Evolutionary conservation across 352 stramenopile genomes (phyloP).

Genomic region (Peronospora destructor): DNA sequence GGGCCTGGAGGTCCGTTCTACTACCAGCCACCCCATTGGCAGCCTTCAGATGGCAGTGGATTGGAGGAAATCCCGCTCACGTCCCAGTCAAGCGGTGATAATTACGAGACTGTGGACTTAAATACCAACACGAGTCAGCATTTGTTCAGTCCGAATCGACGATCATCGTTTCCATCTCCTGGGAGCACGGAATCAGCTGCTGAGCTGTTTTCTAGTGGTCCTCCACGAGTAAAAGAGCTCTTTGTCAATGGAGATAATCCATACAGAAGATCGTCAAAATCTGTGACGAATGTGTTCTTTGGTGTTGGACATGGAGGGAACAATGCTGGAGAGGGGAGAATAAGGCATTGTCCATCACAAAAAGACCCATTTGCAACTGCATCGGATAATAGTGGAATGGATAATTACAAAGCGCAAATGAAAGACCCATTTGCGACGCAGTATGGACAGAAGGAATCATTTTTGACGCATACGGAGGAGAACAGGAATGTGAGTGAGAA

Average conservation of each 20-base stretch:
- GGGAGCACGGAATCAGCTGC: constrained; percentile 13
- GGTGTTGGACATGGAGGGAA: neutral
- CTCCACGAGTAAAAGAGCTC: constrained; percentile 14
- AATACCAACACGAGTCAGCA: constrained; percentile 22
- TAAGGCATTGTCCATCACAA: constrained; percentile 1
- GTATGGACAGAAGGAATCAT: constrained; percentile 10
- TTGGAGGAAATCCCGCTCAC: constrained; percentile 31
- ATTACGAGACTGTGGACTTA: constrained; percentile 45
- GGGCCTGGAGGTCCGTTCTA: constrained; percentile 25
- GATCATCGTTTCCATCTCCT: constrained; percentile 3
- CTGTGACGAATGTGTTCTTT: neutral
- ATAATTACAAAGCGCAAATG: neutral
- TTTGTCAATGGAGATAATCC: constrained; percentile 17
- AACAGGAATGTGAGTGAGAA: constrained; percentile 15
- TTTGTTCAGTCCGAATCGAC: constrained; percentile 1
- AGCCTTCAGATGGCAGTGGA: constrained; percentile 7
- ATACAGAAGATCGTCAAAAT: constrained; percentile 14
- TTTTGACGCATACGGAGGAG: constrained; percentile 5
- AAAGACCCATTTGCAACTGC: constrained; percentile 12
- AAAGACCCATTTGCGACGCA: constrained; percentile 11
- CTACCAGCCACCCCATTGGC: constrained; percentile 27
- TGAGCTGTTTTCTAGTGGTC: constrained; percentile 17
- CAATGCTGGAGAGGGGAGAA: neutral
- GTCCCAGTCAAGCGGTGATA: constrained; percentile 22
- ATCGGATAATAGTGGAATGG: constrained; percentile 1